Base-by-base conservation (phyloP, 148 eudicot species). In the Agrostemma githago region DNA sequence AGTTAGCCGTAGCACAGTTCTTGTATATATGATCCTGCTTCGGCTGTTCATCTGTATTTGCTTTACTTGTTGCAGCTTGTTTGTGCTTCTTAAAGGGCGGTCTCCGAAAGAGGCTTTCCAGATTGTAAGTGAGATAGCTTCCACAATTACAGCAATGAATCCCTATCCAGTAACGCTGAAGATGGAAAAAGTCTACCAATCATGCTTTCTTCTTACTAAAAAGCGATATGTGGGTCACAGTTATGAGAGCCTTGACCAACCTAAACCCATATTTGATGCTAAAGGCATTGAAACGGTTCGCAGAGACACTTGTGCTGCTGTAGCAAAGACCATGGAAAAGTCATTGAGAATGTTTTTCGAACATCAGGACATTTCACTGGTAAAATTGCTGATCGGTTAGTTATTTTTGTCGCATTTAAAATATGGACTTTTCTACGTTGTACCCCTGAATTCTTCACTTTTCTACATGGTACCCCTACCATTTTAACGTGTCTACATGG, bases 281-380 rank as follows among this genome's bases (percentile, higher is more conserved):
- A 95, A 95, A 84, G 98, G 98, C 66, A 92, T 92, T 66, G 98
- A 95, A 81, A 95, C 98, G 11, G 91, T 95, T 64, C 87, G 98
- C 74, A 88, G 97, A 78, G 98, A 95, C 82, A 92, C 98, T 17
- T 95, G 98, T 84, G 86, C 73, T 59, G 98, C 93, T 84, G 98
- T 95, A 68, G 78, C 98, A 73, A 95, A 95, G 86, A 90, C 72
- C 44, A 78, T 92, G 96, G 98, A 95, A 85, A 89, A 85, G 81
- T 92, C 97, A 40, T 78, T 95, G 77, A 87, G 84, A 85, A 71
- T 80, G 44, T 92, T 81, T 82, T 92, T 95, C 68, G 88, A 90
- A 57, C 80, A 84, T 61, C 85, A 87, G 77, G 85, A 90, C 71
- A 82, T 86, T 70, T 73, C 82, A 69, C 85, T 85, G 93, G 98